phyloP scores from a whole-genome alignment of 768 basidiomycete genomes.

The Gymnopilus dilepis region DNA sequence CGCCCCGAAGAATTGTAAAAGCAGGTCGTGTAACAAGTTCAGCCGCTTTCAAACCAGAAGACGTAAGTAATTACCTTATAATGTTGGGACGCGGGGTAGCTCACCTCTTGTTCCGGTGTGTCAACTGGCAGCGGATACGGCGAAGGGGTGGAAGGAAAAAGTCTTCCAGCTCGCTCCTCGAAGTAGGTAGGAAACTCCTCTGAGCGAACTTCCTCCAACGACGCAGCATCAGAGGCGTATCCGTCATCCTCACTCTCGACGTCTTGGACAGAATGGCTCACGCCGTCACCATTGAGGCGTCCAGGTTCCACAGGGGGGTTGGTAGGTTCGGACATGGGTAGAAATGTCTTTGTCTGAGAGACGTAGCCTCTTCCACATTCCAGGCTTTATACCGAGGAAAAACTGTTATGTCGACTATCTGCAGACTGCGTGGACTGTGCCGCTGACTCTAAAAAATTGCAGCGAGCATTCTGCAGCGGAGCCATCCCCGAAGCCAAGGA shows the following conservation, averaged over 20 bases:
- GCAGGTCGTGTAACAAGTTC: constrained; percentile 51
- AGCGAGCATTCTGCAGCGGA: constrained; percentile 15
- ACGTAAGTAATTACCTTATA: constrained; percentile 1
- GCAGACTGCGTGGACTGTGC: constrained; percentile 16
- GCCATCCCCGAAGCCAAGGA: constrained; percentile 16
- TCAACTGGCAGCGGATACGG: constrained; percentile 81
- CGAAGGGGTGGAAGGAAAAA: constrained; percentile 70
- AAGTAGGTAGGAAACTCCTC: constrained; percentile 70
- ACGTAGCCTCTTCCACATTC: constrained; percentile 7
- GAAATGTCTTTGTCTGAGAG: constrained; percentile 6
- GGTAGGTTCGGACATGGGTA: constrained; percentile 8
- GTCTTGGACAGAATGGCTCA: not conserved
- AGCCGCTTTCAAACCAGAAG: constrained; percentile 48
- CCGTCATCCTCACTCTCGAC: not conserved
- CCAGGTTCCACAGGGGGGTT: constrained; percentile 2
- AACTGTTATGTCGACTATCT: constrained; percentile 13
- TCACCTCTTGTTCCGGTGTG: constrained; percentile 68
- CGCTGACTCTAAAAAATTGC: constrained; percentile 18
- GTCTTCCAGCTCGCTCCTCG: constrained; percentile 57
- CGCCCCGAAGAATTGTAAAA: constrained; percentile 56
- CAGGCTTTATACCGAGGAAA: constrained; percentile 10
- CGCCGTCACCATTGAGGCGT: constrained; percentile 1
- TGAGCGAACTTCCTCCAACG: constrained; percentile 25
- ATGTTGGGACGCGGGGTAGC: not conserved
- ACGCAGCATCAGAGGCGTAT: constrained; percentile 19